Evolutionary conservation across 495 filamentous ascomycete genomes (phyloP), one percentile per base, ranked within the genome.

Genomic region (Oleoguttula mirabilis): DNA sequence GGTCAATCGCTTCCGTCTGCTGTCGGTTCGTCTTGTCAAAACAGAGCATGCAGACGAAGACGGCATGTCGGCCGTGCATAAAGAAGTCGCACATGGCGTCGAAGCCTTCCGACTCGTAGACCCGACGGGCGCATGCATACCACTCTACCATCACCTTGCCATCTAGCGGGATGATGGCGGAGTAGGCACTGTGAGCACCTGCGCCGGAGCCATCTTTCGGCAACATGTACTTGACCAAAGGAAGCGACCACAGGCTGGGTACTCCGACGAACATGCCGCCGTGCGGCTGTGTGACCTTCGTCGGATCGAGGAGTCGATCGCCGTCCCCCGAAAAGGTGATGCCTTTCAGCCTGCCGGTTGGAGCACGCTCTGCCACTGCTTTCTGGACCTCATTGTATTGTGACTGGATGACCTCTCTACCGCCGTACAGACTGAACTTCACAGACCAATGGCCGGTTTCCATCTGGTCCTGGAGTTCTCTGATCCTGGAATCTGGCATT

Each of bases 401-500:
- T 6, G 32, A 6, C 16, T 35, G 6, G 12, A 35, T 21, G 32
- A 35, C 16, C 8, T 14, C 32, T 35, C 16, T 35, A 10, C 10
- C 16, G 16, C 32, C 32, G 16, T 35, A 35, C 7, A 35, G 32
- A 35, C 32, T 35, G 32, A 35, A 35, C 19, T 35, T 35, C 7
- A 35, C 32, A 15, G 32, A 35, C 32, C 32, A 35, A 15, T 35
- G 32, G 16, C 32, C 32, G 32, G 32, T 35, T 8, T 35, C 65
- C 1, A 63, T 61, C 39, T 70, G 61, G 12, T 55, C 27, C 25
- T 65, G 60, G 48, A 70, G 43, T 45, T 68, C 66, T 34, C 60
- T 57, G 20, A 65, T 42, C 53, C 51, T 61, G 63, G 68, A 55
- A 27, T 66, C 62, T 0, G 68, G 67, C 16, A 71, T 60, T 0